phyloP scores from a whole-genome alignment of 371 early-diverging fungal genomes.

The Mucor piriformis region DNA sequence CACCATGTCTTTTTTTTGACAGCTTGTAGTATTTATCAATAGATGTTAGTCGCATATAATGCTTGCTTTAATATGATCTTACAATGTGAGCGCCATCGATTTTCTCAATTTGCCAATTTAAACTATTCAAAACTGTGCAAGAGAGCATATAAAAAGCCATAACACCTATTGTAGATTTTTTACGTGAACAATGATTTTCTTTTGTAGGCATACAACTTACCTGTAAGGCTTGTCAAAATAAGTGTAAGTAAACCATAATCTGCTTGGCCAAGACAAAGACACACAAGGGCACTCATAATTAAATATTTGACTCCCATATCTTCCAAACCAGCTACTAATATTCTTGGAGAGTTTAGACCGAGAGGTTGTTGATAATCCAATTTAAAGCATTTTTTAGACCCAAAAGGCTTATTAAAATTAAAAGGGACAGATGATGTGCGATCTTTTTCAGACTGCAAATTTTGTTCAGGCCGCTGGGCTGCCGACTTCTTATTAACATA shows the following conservation, averaged over 20 bases:
- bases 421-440: neutral
- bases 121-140: neutral
- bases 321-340: neutral
- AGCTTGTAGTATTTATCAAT: neutral
- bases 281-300: neutral
- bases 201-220: neutral
- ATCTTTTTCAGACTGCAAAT: neutral
- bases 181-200: no score
- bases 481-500: neutral
- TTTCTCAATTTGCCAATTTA: slow-evolving; percentile 9
- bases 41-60: no score
- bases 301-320: slow-evolving; percentile 3
- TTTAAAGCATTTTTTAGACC: slow-evolving; percentile 4
- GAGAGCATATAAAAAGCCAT: slow-evolving; percentile 6
- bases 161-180: neutral
- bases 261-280: neutral
- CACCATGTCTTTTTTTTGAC: slow-evolving; percentile 10
- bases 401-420: neutral
- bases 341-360: neutral
- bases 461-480: neutral
- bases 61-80: no score
- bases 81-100: slow-evolving; percentile 1
- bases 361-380: slow-evolving; percentile 7
- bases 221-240: neutral
- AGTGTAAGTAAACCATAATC: neutral